Base-by-base conservation (phyloP, 2,329 filamentous ascomycete genomes). In the Ilyonectria mors-panacis region DNA sequence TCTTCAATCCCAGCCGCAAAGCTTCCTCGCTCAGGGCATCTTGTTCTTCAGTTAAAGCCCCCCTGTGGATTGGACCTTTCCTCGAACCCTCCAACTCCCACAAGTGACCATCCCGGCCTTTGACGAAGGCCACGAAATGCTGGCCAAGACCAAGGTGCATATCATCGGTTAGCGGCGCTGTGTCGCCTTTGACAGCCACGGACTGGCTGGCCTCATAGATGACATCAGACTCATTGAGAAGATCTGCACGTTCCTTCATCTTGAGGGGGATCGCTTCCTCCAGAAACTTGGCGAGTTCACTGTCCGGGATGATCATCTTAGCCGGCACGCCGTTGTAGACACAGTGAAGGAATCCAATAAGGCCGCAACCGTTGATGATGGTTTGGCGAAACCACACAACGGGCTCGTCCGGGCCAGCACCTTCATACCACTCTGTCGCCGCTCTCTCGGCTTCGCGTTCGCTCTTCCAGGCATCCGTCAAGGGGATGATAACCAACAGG, bases 401-500 rank as follows among this genome's bases (percentile, higher is more conserved):
- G n/a, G 51, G 47, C 28, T 70, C 67, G 1, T 60, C 65, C 3
- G 33, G 19, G 13, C 67, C 67, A 17, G 47, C n/a, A 7, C 51
- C 54, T 2, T 30, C 37, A 21, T 70, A 70, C 21, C 53, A 57
- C 6, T 57, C 33, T 1, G n/a, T 55, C 21, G 60, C 21, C 9
- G 35, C 48, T 3, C 59, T 51, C 37, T 62, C 57, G 2, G 45
- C 56, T 8, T 56, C 26, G 3, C 51, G 60, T 2, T 55, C 88
- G 85, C 64, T 50, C 80, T 95, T 91, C 86, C 95, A 97, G 55
- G 88, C 86, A 45, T 88, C 82, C 28, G 89, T 92, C 69, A 95
- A 86, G 69, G 94, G 94, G 80, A 97, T 96, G 71, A 97, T 93
- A 73, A 97, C 90, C 51, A 97, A 89, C 28, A 97, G 88, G 8